Evolutionary conservation across 805 yeast species (phyloP).

Genomic region (Clavispora phyllophila): DNA sequence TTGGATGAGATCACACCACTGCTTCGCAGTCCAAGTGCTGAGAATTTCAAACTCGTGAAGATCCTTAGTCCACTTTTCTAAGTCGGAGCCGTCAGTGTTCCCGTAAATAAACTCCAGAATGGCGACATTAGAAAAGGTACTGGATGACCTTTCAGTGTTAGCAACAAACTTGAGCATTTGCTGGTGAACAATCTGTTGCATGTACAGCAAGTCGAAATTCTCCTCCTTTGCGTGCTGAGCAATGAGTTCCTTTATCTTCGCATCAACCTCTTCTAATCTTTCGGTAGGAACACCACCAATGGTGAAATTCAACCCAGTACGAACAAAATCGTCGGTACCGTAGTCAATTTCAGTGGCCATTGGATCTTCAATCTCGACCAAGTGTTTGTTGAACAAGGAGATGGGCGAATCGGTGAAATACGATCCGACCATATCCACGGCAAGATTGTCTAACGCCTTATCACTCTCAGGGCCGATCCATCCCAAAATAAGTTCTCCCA

Average conservation of each 20-base stretch:
- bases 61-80: slow-evolving; percentile 50
- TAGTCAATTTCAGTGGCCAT: slow-evolving; percentile 65
- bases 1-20: slow-evolving; percentile 61
- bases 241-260: slow-evolving; percentile 46
- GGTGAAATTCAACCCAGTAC: slow-evolving; percentile 52
- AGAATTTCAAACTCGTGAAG: slow-evolving; percentile 58
- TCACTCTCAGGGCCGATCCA: slow-evolving; percentile 77
- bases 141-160: slow-evolving; percentile 59
- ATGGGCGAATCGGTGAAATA: slow-evolving; percentile 77
- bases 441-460: slow-evolving; percentile 53
- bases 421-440: slow-evolving; percentile 63
- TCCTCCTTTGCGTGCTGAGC: slow-evolving; percentile 44
- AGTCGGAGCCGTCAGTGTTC: slow-evolving; percentile 50
- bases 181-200: slow-evolving; percentile 65
- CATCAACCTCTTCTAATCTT: slow-evolving; percentile 49
- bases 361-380: slow-evolving; percentile 82
- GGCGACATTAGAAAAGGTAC: slow-evolving; percentile 57
- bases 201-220: slow-evolving; percentile 56
- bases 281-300: slow-evolving; percentile 75
- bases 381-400: slow-evolving; percentile 62
- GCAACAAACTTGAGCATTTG: slow-evolving; percentile 56
- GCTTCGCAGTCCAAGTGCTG: slow-evolving; percentile 51
- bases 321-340: slow-evolving; percentile 69
- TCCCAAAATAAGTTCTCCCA: slow-evolving; percentile 66
- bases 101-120: slow-evolving; percentile 83